Percentiles rank a stretch among this genome's conserved stretches.
Evolutionary conservation across 495 filamentous ascomycete genomes (phyloP).

Genomic region (Hamigera avellanea): DNA sequence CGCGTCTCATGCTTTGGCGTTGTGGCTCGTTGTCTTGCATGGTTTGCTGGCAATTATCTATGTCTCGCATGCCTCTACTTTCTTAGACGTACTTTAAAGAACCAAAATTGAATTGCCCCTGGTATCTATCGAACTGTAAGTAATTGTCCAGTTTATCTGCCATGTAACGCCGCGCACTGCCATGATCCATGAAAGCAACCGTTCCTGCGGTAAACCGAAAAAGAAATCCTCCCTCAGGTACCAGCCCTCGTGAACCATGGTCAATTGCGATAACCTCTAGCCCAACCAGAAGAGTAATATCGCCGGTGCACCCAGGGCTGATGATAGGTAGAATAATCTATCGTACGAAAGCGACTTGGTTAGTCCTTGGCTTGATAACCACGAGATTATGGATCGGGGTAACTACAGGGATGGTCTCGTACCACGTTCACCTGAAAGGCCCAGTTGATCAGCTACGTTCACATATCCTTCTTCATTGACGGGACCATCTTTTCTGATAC

Average conservation of each 20-base stretch:
- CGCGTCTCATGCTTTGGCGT: too few relatives aligned
- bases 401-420: constrained; percentile 19
- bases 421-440: constrained; percentile 45
- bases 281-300: constrained; percentile 14
- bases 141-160: too few relatives aligned
- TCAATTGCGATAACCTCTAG: background rate
- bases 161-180: background rate
- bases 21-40: too few relatives aligned
- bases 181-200: too few relatives aligned
- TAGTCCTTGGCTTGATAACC: background rate
- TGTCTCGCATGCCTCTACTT: too few relatives aligned
- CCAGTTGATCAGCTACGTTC: constrained; percentile 53
- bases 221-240: background rate
- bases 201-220: background rate
- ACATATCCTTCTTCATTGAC: constrained; percentile 49
- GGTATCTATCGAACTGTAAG: background rate
- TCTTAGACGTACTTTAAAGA: too few relatives aligned
- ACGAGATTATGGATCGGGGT: background rate
- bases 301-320: constrained; percentile 23
- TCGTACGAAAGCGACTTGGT: constrained; percentile 1
- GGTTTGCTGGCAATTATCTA: too few relatives aligned
- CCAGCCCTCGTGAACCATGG: background rate
- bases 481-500: constrained; percentile 25
- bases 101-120: too few relatives aligned
- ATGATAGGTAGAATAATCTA: constrained; percentile 35